Conservation (phyloP, 129 eudicot genomes). For the Saposhnikovia divaricata region DNA sequence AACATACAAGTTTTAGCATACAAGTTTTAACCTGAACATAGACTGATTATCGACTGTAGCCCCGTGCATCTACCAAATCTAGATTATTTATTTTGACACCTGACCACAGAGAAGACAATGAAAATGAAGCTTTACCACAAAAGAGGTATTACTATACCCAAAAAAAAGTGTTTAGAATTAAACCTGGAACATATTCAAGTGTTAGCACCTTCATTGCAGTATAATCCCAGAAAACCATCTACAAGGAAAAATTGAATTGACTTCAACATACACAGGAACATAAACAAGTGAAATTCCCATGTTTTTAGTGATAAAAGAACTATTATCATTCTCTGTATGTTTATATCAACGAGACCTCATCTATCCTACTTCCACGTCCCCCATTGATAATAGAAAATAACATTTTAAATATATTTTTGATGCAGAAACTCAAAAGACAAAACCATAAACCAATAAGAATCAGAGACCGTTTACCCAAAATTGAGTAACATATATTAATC, state of each 20-base stretch:
- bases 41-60: conserved; percentile 69
- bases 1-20: too few relatives aligned
- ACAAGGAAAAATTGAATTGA: conserved; percentile 8
- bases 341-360: neutral
- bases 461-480: neutral
- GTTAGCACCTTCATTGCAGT: conserved; percentile 92
- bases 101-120: conserved; percentile 23
- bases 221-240: conserved; percentile 96
- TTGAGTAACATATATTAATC: neutral
- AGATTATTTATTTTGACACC: conserved; percentile 76
- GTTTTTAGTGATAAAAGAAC: neutral
- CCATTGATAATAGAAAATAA: neutral
- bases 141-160: neutral
- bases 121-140: conserved; percentile 10
- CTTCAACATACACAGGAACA: neutral
- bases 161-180: conserved; percentile 14
- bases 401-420: neutral
- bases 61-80: conserved; percentile 59
- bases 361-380: neutral
- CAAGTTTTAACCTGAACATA: too few relatives aligned
- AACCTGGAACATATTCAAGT: conserved; percentile 97
- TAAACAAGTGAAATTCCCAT: neutral
- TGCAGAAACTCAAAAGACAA: neutral
- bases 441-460: neutral
- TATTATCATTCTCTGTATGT: neutral